These are phyloP conservation scores for Globisporangium spinosum DNA, from an alignment of 352 stramenopile species.

Conservation along the genomic window DNA sequence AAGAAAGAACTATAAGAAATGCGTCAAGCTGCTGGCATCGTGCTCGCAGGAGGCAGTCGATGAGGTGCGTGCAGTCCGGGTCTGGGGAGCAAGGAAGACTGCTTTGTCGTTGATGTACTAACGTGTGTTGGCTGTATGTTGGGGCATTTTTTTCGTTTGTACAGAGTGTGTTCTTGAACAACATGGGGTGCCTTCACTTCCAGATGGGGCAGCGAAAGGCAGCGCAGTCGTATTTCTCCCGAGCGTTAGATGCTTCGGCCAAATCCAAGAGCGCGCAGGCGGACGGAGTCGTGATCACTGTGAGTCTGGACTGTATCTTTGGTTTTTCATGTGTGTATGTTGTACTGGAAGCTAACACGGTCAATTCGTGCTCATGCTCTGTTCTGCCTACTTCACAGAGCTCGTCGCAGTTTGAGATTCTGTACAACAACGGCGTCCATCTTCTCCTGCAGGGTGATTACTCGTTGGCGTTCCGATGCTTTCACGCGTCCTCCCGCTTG, in stretches of 20 bases:
- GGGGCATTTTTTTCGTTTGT: slow-evolving; percentile 7
- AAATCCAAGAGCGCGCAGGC: slow-evolving; percentile 44
- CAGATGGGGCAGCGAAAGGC: slow-evolving; percentile 88
- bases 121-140: neutral
- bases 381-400: slow-evolving; percentile 26
- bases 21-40: slow-evolving; percentile 90
- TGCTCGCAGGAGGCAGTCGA: slow-evolving; percentile 82
- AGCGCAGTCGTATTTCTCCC: slow-evolving; percentile 90
- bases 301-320: slow-evolving; percentile 16
- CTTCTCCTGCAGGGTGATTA: slow-evolving; percentile 84
- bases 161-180: slow-evolving; percentile 85
- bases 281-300: slow-evolving; percentile 47
- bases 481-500: slow-evolving; percentile 83
- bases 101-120: neutral
- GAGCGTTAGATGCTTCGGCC: slow-evolving; percentile 64
- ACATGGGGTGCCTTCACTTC: slow-evolving; percentile 92
- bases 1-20: slow-evolving; percentile 93
- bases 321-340: neutral
- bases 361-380: neutral
- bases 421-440: slow-evolving; percentile 92
- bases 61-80: slow-evolving; percentile 34
- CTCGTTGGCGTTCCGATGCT: slow-evolving; percentile 84
- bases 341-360: neutral
- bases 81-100: neutral
- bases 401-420: slow-evolving; percentile 82